Evolutionary conservation across 2,329 filamentous ascomycete genomes (phyloP).

Genomic region (Talaromyces sp.): DNA sequence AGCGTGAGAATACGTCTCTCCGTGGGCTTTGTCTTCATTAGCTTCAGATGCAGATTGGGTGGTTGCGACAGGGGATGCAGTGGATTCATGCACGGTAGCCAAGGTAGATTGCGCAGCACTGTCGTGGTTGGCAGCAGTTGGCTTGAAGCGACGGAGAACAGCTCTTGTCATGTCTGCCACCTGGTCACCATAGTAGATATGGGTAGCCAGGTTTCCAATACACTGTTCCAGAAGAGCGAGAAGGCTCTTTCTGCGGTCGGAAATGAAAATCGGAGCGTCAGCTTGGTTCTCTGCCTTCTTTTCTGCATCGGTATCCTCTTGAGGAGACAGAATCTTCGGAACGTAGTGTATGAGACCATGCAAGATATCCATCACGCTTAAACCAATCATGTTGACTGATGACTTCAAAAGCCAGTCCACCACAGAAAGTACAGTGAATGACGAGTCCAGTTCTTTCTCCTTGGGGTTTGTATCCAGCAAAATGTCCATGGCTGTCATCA

Average conservation of each 20-base stretch:
- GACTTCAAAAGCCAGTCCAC: conserved; percentile 82
- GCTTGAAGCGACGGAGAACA: conserved; percentile 77
- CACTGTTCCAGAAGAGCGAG: conserved; percentile 74
- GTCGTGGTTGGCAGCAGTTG: conserved; percentile 51
- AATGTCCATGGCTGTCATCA: conserved; percentile 78
- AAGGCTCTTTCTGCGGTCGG: conserved; percentile 64
- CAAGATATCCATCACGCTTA: conserved; percentile 94
- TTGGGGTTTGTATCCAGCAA: conserved; percentile 69
- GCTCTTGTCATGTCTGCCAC: conserved; percentile 90
- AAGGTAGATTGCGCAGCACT: conserved; percentile 46
- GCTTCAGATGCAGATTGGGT: conserved; percentile 30
- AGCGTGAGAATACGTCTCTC: conserved; percentile 63
- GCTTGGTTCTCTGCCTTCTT: conserved; percentile 21
- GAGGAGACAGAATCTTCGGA: conserved; percentile 69
- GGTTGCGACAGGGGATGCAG: conserved; percentile 4
- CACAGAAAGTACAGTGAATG: conserved; percentile 75
- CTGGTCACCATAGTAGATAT: conserved; percentile 96
- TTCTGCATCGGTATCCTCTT: conserved; percentile 35
- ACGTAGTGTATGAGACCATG: conserved; percentile 83
- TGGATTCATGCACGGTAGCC: conserved; percentile 27
- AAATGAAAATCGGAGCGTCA: conserved; percentile 33
- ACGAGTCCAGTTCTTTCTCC: conserved; percentile 71
- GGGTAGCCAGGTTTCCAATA: conserved; percentile 87
- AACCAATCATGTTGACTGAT: conserved; percentile 87
- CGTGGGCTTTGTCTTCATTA: conserved; percentile 51